Percentiles rank a stretch among this genome's conserved stretches.
phyloP scores from a whole-genome alignment of 148 eudicot species.

The Simmondsia chinensis region DNA sequence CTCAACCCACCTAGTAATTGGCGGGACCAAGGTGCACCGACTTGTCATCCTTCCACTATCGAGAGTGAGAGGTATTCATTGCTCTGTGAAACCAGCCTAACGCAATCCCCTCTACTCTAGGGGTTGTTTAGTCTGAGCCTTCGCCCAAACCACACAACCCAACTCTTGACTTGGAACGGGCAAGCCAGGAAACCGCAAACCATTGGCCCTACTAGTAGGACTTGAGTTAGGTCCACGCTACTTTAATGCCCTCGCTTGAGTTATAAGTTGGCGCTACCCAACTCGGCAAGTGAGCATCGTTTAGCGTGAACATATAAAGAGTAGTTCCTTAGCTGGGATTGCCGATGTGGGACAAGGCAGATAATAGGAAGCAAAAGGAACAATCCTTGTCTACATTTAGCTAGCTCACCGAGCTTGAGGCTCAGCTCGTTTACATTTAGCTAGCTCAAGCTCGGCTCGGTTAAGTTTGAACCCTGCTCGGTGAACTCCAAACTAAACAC shows the following conservation, averaged over 20 bases:
- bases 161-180: slow-evolving; percentile 17
- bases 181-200: neutral
- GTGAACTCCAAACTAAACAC: too few relatives aligned
- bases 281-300: too few relatives aligned
- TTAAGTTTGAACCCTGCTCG: too few relatives aligned
- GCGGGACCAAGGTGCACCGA: slow-evolving; percentile 2
- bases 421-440: too few relatives aligned
- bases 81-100: slow-evolving; percentile 26
- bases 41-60: slow-evolving; percentile 19
- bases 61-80: slow-evolving; percentile 11
- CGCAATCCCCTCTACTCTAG: slow-evolving; percentile 16
- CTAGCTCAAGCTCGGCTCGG: too few relatives aligned
- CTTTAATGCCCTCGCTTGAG: slow-evolving; percentile 1
- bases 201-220: neutral
- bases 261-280: slow-evolving; percentile 1
- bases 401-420: too few relatives aligned
- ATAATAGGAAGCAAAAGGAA: too few relatives aligned
- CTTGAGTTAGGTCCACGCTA: neutral
- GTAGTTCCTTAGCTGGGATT: too few relatives aligned
- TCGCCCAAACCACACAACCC: slow-evolving; percentile 1
- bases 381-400: too few relatives aligned
- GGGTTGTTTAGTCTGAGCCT: neutral
- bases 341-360: too few relatives aligned
- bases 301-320: too few relatives aligned
- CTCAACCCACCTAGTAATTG: neutral